Evolutionary conservation across 2,329 filamentous ascomycete species (phyloP).

Genomic region (Cladosporium sp.): DNA sequence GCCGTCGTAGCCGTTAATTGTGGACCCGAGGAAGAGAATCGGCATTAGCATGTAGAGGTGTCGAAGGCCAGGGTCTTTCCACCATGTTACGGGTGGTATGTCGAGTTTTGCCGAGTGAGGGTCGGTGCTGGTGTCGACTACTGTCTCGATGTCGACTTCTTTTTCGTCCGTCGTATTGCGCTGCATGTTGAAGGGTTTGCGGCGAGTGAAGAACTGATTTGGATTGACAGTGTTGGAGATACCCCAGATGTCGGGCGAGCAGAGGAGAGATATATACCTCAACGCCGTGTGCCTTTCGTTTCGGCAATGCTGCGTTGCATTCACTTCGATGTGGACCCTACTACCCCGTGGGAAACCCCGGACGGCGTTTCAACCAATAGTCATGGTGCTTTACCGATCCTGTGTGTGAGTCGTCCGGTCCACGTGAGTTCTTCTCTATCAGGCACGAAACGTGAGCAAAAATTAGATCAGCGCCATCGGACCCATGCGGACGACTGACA

Average conservation of each 20-base stretch:
- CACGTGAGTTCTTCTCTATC: background rate
- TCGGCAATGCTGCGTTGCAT: background rate
- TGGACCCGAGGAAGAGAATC: constrained; percentile 20
- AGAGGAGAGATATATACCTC: background rate
- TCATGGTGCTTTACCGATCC: background rate
- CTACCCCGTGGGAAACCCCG: constrained; percentile 7
- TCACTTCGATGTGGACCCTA: background rate
- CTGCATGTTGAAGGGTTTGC: background rate
- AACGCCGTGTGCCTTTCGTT: background rate
- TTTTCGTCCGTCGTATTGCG: background rate
- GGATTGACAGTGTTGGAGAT: background rate
- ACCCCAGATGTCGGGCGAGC: background rate
- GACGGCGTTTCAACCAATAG: background rate
- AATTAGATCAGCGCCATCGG: background rate
- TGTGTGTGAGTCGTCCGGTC: background rate
- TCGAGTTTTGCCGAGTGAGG: background rate
- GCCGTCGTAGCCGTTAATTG: constrained; percentile 25
- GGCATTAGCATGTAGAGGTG: constrained; percentile 20
- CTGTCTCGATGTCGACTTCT: background rate
- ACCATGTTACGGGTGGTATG: constrained; percentile 20
- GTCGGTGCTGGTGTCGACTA: background rate
- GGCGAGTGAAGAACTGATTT: too few relatives aligned
- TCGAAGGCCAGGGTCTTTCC: constrained; percentile 22
- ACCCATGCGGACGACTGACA: background rate
- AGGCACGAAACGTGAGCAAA: background rate